phyloP scores from a whole-genome alignment of 768 basidiomycete genomes.

The Boletellus emodensis region DNA sequence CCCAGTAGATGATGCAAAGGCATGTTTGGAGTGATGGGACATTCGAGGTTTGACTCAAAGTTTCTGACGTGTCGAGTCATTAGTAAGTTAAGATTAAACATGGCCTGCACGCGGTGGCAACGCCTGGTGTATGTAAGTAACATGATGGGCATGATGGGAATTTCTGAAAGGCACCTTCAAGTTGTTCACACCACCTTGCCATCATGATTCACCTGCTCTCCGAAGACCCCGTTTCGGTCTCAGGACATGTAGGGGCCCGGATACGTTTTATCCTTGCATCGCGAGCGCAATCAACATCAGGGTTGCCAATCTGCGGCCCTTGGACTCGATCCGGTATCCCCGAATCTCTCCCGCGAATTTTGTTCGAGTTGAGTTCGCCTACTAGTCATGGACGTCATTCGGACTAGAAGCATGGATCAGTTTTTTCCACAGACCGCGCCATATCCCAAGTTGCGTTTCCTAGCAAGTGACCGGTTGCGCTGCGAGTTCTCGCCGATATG shows the following conservation, averaged over 20 bases:
- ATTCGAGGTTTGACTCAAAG: too few relatives aligned
- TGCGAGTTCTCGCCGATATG: slow-evolving; percentile 1
- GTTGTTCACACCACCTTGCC: neutral
- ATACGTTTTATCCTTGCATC: too few relatives aligned
- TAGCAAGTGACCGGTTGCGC: slow-evolving; percentile 2
- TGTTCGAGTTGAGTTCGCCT: neutral
- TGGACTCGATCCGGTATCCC: neutral
- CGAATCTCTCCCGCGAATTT: neutral
- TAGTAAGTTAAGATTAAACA: too few relatives aligned
- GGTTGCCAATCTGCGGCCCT: neutral
- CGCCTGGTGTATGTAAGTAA: neutral
- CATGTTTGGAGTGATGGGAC: too few relatives aligned
- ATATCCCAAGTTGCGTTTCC: neutral
- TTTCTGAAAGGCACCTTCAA: too few relatives aligned
- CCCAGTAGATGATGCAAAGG: too few relatives aligned
- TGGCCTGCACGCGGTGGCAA: neutral
- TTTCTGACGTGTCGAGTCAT: too few relatives aligned
- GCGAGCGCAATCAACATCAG: neutral
- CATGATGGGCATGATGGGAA: too few relatives aligned
- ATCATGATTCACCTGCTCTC: too few relatives aligned
- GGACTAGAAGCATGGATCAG: neutral
- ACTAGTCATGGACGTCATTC: neutral
- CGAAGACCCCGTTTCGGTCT: too few relatives aligned
- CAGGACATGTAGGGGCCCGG: too few relatives aligned
- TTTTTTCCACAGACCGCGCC: neutral